Evolutionary conservation across 352 stramenopile genomes (phyloP), one percentile per base, ranked within the genome.

Genomic region (Phytophthora cajani): DNA sequence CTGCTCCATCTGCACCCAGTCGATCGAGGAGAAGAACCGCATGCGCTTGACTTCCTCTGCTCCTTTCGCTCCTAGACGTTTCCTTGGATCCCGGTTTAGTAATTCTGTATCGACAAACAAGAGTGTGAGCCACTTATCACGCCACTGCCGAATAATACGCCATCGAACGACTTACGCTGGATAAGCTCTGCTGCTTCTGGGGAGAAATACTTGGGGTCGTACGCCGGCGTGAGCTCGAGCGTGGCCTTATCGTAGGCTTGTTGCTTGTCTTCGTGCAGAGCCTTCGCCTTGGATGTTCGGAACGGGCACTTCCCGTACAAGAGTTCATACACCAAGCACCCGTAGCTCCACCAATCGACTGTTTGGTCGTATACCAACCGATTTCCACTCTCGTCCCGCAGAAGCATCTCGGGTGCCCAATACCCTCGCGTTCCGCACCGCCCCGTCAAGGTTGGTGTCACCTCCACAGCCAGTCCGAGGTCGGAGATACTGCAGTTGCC

Each of bases 321-420:
- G 66, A 99, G 97, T 79, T 99, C 97, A 71, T 98, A 98, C 25
- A 99, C 78, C 58, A 98, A 90, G 73, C 97, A 99, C 11, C 97
- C 97, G 76, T 98, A 99, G 70, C 93, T 98, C 87, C 98, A 99
- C 95, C 96, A 99, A 83, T 99, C 97, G 12, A 99, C 97, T 6
- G 87, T 78, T 40, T 98, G 86, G 70, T 92, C 91, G 77, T 99
- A 99, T n/a, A 87, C 80, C 72, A 97, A 94, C 57, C 94, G 84
- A 66, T 98, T 97, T 6, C 96, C 97, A 57, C 85, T 90, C 51
- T 88, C 80, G 60, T 99, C 92, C 14, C 91, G 85, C 33, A 91
- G 69, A 33, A 99, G 75, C 97, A 99, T 99, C 81, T 99, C 97
- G 25, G 97, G 97, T 10, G 97, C 95, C 97, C 97, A 99, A 78